phyloP scores from a whole-genome alignment of 768 basidiomycete genomes.

The Crassisporium funariophilum region DNA sequence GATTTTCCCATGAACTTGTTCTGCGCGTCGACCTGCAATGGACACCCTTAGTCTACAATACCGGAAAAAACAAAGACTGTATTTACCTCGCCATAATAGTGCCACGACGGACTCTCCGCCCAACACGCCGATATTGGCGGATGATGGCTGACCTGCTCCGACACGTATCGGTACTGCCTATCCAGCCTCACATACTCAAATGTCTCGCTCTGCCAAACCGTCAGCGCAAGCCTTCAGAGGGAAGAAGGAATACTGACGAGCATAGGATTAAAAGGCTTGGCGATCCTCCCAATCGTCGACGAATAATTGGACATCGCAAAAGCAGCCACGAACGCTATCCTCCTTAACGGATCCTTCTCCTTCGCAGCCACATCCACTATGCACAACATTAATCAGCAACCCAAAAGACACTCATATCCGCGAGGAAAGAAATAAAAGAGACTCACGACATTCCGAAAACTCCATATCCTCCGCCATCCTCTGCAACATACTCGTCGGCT shows the following conservation, averaged over 20 bases:
- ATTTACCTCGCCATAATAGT: constrained; percentile 83
- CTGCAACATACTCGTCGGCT: constrained; percentile 96
- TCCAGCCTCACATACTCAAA: constrained; percentile 92
- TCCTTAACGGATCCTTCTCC: constrained; percentile 74
- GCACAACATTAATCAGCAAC: constrained; percentile 6
- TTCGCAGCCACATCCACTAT: constrained; percentile 82
- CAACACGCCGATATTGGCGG: constrained; percentile 97
- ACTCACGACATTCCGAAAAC: constrained; percentile 88
- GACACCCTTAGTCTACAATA: background rate
- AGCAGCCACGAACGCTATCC: constrained; percentile 91
- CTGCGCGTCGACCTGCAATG: constrained; percentile 90
- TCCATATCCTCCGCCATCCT: constrained; percentile 99
- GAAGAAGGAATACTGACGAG: constrained; percentile 52
- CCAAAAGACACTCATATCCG: constrained; percentile 2
- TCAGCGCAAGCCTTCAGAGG: background rate
- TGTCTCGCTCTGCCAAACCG: constrained; percentile 69
- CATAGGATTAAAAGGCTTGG: constrained; percentile 97
- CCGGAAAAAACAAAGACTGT: background rate
- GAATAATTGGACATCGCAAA: constrained; percentile 99
- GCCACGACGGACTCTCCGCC: constrained; percentile 88
- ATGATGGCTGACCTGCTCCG: constrained; percentile 97
- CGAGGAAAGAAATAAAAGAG: background rate
- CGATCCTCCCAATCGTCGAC: constrained; percentile 93
- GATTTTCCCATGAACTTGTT: constrained; percentile 96
- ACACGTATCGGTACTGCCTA: constrained; percentile 88